These are phyloP conservation scores for Rutidosis leptorrhynchoides DNA, from an alignment of 129 eudicot species.

Conservation along the genomic window DNA sequence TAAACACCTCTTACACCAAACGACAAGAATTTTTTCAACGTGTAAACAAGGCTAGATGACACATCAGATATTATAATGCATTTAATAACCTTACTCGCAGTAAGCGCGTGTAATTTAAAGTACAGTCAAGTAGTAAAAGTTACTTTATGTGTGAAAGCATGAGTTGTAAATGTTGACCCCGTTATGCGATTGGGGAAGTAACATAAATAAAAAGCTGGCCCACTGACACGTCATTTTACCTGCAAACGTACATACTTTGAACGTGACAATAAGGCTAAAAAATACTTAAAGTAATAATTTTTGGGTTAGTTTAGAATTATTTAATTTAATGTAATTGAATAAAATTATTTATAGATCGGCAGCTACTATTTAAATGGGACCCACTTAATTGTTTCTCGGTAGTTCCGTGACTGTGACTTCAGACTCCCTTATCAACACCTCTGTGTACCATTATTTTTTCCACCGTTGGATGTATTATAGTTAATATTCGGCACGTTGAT, in stretches of 20 bases:
- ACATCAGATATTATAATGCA: conserved; percentile 14
- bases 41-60: conserved; percentile 6
- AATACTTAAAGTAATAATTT: background rate
- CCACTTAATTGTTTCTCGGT: conserved; percentile 40
- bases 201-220: background rate
- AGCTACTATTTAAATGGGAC: conserved; percentile 28
- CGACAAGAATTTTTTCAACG: conserved; percentile 19
- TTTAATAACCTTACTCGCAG: background rate
- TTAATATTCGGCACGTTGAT: conserved; percentile 18
- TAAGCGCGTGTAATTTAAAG: conserved; percentile 18
- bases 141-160: conserved; percentile 13
- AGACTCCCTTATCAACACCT: conserved; percentile 25
- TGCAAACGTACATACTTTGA: conserved; percentile 33
- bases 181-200: conserved; percentile 9
- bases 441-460: background rate
- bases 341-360: conserved; percentile 4
- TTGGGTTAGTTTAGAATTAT: too few relatives aligned
- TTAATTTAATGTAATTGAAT: too few relatives aligned
- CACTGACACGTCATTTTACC: conserved; percentile 40
- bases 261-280: conserved; percentile 44
- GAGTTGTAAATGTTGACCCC: conserved; percentile 32
- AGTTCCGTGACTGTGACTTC: conserved; percentile 66
- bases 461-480: conserved; percentile 32
- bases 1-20: conserved; percentile 21
- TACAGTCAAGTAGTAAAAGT: conserved; percentile 26